Conservation (phyloP, 345 rosid species). For the Bruguiera sexangula region DNA sequence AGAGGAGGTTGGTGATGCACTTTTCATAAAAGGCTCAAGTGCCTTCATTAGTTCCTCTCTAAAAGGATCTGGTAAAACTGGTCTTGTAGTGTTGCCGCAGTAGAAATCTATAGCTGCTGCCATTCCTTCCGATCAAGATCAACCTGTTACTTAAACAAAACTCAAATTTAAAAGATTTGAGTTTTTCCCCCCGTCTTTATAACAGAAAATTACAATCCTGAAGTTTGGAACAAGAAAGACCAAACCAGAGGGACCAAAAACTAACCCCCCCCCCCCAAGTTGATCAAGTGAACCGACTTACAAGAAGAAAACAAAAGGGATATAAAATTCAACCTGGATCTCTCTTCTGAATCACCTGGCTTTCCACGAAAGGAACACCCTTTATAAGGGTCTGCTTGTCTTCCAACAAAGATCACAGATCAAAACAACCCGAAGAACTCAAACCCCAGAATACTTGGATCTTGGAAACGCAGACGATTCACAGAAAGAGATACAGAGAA, state of each 20-base stretch:
- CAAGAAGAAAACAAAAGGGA: slow-evolving; percentile 1
- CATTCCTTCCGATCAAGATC: slow-evolving; percentile 17
- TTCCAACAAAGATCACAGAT: neutral
- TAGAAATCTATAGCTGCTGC: slow-evolving; percentile 57
- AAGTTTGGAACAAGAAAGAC: neutral
- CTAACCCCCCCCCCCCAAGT: slow-evolving; percentile 54
- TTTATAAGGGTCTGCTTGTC: slow-evolving; percentile 10
- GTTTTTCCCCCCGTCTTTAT: neutral
- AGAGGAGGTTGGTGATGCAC: slow-evolving; percentile 10
- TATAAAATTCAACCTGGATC: slow-evolving; percentile 30
- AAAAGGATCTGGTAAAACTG: slow-evolving; percentile 46
- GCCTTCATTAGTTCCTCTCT: slow-evolving; percentile 61
- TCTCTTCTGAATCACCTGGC: slow-evolving; percentile 46
- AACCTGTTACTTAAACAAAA: slow-evolving; percentile 30
- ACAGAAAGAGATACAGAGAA: slow-evolving; percentile 44
- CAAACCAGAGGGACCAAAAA: slow-evolving; percentile 41
- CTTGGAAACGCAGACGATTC: slow-evolving; percentile 36
- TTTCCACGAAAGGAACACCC: slow-evolving; percentile 18
- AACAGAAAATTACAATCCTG: neutral
- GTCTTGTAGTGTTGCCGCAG: slow-evolving; percentile 23
- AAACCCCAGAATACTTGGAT: slow-evolving; percentile 14
- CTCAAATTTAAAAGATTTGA: neutral
- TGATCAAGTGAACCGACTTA: neutral
- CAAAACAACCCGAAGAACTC: slow-evolving; percentile 2
- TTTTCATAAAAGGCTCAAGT: slow-evolving; percentile 27